Evolutionary conservation across 306 rosid genomes (phyloP).

Genomic region (Rosa persica): DNA sequence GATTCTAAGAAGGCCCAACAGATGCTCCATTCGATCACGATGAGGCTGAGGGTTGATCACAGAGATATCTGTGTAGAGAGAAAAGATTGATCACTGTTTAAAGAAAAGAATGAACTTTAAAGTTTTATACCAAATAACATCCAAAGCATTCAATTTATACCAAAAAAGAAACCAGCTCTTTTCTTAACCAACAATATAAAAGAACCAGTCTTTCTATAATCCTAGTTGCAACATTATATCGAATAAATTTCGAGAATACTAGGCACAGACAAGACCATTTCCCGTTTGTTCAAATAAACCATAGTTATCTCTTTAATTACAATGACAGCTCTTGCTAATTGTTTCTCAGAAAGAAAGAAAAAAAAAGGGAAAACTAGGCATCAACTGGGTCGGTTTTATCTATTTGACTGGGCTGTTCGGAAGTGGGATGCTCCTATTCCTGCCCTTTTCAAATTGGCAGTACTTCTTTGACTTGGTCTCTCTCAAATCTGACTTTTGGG

Average conservation of each 20-base stretch:
- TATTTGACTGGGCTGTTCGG: background rate
- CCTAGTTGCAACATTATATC: background rate
- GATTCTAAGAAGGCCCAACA: slow-evolving; percentile 66
- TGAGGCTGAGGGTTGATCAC: background rate
- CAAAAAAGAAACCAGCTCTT: background rate
- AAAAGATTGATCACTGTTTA: background rate
- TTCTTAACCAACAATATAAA: background rate
- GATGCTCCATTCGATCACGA: slow-evolving; percentile 23
- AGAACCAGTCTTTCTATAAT: background rate
- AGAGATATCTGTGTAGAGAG: background rate
- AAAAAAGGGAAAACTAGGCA: background rate
- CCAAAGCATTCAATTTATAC: background rate
- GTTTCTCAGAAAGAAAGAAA: background rate
- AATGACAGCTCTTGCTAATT: background rate
- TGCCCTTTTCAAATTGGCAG: background rate
- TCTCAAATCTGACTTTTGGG: background rate
- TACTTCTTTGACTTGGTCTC: background rate
- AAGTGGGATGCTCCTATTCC: background rate
- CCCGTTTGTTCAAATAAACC: background rate
- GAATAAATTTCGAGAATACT: background rate
- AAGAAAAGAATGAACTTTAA: background rate
- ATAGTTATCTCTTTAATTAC: background rate
- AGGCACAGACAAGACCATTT: background rate
- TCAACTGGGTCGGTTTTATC: background rate
- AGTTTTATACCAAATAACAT: background rate